Conservation (phyloP, 257 asterid species). For the Nicotiana tabacum region DNA sequence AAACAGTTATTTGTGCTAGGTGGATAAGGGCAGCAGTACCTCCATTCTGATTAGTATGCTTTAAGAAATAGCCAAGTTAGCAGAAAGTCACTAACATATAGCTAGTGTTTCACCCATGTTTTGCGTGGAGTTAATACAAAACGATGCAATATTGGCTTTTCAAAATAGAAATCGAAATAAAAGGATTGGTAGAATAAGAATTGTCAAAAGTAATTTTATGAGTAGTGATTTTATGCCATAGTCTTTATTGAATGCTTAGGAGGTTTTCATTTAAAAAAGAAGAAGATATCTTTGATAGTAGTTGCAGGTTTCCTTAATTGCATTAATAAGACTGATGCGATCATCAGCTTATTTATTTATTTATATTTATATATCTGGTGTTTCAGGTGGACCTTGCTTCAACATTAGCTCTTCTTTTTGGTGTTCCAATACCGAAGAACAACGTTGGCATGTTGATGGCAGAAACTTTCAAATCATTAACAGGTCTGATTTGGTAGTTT, state of each 20-base stretch:
- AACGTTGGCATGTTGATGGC: constrained; percentile 70
- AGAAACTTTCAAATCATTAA: constrained; percentile 51
- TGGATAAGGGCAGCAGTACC: neutral
- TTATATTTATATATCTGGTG: constrained; percentile 11
- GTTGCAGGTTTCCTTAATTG: neutral
- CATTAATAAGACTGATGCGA: neutral
- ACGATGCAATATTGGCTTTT: neutral
- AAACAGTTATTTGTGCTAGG: neutral
- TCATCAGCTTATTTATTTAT: neutral
- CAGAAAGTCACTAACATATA: neutral
- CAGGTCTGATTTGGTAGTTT: constrained; percentile 42
- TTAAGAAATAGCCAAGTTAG: neutral
- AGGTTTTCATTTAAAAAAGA: neutral
- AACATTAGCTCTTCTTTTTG: constrained; percentile 85
- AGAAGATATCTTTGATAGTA: neutral
- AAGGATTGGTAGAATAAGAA: neutral
- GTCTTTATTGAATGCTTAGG: neutral
- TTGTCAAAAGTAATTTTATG: neutral
- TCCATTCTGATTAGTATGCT: neutral
- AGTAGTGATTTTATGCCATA: neutral
- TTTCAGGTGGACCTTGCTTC: constrained; percentile 78
- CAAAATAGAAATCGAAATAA: neutral
- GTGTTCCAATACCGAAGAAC: constrained; percentile 87
- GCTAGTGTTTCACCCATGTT: neutral
- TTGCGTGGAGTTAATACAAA: neutral